phyloP scores from a whole-genome alignment of 805 yeast genomes.

The Hanseniaspora vineae region DNA sequence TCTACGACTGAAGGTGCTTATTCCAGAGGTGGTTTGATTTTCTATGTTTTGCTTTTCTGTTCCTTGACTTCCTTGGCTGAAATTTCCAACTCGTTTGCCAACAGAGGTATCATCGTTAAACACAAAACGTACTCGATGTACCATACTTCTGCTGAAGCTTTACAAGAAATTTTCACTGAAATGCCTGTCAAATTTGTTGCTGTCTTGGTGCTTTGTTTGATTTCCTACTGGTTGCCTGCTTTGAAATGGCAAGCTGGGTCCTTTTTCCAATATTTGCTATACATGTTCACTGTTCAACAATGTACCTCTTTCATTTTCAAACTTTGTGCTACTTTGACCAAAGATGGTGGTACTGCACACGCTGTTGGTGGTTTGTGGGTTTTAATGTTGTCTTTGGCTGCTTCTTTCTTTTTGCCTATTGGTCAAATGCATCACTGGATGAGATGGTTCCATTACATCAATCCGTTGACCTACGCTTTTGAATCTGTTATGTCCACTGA shows the following conservation, averaged over 20 bases:
- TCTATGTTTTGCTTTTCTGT: constrained; percentile 46
- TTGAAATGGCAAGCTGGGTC: constrained; percentile 41
- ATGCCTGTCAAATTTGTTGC: constrained; percentile 44
- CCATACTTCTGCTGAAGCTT: constrained; percentile 51
- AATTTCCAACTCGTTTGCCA: constrained; percentile 43
- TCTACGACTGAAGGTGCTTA: constrained; percentile 41
- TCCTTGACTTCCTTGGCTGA: constrained; percentile 52
- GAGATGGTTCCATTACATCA: constrained; percentile 39
- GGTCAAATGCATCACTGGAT: constrained; percentile 49
- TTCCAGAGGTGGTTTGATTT: constrained; percentile 51
- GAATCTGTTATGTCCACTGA: constrained; percentile 47
- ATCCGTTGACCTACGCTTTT: constrained; percentile 36
- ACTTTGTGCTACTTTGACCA: constrained; percentile 38
- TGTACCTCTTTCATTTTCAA: constrained; percentile 43
- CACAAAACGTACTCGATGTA: constrained; percentile 52
- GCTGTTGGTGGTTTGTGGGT: constrained; percentile 42
- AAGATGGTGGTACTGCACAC: constrained; percentile 42
- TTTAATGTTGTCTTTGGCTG: constrained; percentile 43
- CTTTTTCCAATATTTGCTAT: constrained; percentile 36
- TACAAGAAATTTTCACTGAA: constrained; percentile 43
- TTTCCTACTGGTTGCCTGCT: constrained; percentile 41
- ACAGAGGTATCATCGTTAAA: constrained; percentile 51
- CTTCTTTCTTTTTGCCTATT: constrained; percentile 37
- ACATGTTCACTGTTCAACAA: constrained; percentile 34
- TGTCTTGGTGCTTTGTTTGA: constrained; percentile 32